A percentile compares a stretch with the other conserved stretches of the same genome.
These are phyloP conservation scores for Claviceps purpurea DNA, from an alignment of 2,329 filamentous ascomycete species.

Conservation along the genomic window DNA sequence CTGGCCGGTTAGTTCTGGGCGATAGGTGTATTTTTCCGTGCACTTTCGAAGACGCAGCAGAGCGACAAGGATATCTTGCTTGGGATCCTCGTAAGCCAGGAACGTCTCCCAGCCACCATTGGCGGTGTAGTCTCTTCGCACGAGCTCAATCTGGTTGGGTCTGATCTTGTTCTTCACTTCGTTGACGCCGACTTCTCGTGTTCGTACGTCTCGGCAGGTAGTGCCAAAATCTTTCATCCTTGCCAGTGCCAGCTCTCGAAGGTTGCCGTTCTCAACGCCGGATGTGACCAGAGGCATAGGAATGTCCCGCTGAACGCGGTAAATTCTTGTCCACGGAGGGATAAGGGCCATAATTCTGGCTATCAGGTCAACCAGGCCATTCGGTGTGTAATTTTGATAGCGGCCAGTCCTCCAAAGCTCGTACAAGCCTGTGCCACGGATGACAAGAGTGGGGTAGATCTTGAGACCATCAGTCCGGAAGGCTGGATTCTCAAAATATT, in stretches of 20 bases:
- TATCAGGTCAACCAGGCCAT: slow-evolving; percentile 88
- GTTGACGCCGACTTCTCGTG: slow-evolving; percentile 93
- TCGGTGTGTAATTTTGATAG: slow-evolving; percentile 98
- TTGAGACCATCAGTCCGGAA: slow-evolving; percentile 96
- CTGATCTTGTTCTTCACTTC: slow-evolving; percentile 98
- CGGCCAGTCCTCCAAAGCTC: slow-evolving; percentile 93
- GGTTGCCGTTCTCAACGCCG: slow-evolving; percentile 93
- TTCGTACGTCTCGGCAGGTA: slow-evolving; percentile 89
- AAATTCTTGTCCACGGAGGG: slow-evolving; percentile 95
- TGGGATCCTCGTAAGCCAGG: slow-evolving; percentile 92
- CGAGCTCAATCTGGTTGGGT: slow-evolving; percentile 88
- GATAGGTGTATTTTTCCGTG: slow-evolving; percentile 80
- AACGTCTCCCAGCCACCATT: slow-evolving; percentile 99
- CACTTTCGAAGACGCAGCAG: slow-evolving; percentile 83
- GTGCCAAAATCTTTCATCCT: slow-evolving; percentile 99
- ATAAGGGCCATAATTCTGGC: slow-evolving; percentile 91
- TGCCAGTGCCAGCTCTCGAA: slow-evolving; percentile 85
- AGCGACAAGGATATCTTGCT: slow-evolving; percentile 94
- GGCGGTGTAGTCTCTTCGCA: slow-evolving; percentile 83
- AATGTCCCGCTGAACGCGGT: slow-evolving; percentile 95
- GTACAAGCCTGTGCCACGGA: slow-evolving; percentile 89
- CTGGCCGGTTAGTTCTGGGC: slow-evolving; percentile 72
- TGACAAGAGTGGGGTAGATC: slow-evolving; percentile 95
- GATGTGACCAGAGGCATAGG: slow-evolving; percentile 99
- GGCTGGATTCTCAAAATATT: slow-evolving; percentile 93